Conservation (phyloP, 495 filamentous ascomycete genomes). For the Aspergillus indologenus region DNA sequence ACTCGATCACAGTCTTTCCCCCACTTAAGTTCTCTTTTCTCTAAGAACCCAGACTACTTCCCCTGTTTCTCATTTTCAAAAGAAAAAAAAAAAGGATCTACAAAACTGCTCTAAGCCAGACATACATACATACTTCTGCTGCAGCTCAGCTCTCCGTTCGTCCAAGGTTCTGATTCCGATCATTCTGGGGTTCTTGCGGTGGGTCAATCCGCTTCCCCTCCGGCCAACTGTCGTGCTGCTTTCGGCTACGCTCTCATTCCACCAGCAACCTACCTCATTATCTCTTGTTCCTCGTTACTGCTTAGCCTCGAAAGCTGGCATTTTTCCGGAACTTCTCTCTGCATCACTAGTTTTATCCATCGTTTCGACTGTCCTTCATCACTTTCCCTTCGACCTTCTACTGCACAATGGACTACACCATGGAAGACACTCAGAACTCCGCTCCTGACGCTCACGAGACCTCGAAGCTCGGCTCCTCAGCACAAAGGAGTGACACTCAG, state of each 20-base stretch:
- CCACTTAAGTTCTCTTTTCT: too few relatives aligned
- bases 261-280: slow-evolving; percentile 14
- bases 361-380: slow-evolving; percentile 1
- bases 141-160: neutral
- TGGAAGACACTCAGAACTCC: slow-evolving; percentile 72
- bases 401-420: slow-evolving; percentile 57
- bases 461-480: slow-evolving; percentile 56
- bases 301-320: slow-evolving; percentile 17
- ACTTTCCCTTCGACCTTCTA: slow-evolving; percentile 1
- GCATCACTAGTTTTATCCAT: slow-evolving; percentile 4
- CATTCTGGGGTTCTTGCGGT: slow-evolving; percentile 20
- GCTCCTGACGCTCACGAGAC: slow-evolving; percentile 57
- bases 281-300: slow-evolving; percentile 32
- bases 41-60: neutral
- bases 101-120: neutral
- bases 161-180: slow-evolving; percentile 11
- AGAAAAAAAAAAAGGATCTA: too few relatives aligned
- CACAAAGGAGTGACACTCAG: slow-evolving; percentile 59
- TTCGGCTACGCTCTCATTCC: slow-evolving; percentile 44
- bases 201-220: slow-evolving; percentile 25
- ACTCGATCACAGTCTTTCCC: too few relatives aligned
- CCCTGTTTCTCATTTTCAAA: neutral
- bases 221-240: slow-evolving; percentile 18
- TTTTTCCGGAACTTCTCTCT: slow-evolving; percentile 16
- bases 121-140: neutral